Evolutionary conservation across 179 eudicot species (phyloP).

Genomic region (Heliamphora pulchella): DNA sequence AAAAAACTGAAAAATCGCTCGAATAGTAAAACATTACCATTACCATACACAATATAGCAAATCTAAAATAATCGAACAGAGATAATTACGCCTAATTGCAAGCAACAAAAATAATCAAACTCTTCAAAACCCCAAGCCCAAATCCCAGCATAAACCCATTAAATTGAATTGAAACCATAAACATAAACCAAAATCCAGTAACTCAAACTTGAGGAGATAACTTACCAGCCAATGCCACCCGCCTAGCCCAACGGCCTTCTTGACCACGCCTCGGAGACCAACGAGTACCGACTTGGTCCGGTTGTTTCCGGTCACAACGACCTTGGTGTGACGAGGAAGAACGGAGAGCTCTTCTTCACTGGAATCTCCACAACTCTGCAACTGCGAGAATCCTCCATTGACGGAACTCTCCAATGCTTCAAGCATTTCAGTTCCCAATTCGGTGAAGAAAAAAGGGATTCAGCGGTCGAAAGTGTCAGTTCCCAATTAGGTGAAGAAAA

Average conservation of each 20-base stretch:
- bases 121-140: conserved; percentile 2
- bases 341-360: conserved; percentile 89
- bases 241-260: conserved; percentile 98
- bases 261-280: conserved; percentile 91
- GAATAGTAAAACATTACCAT: too few species aligned
- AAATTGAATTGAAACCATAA: conserved; percentile 7
- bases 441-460: conserved; percentile 11
- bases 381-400: conserved; percentile 34
- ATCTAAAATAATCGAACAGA: too few species aligned
- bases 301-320: conserved; percentile 88
- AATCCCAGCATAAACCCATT: conserved; percentile 4
- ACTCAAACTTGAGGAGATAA: background rate
- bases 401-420: conserved; percentile 41
- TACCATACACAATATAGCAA: too few species aligned
- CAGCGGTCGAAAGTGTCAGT: background rate
- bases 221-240: conserved; percentile 99
- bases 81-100: too few species aligned
- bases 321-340: conserved; percentile 88
- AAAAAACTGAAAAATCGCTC: too few species aligned
- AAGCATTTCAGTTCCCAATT: conserved; percentile 27
- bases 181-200: background rate
- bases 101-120: conserved; percentile 1
- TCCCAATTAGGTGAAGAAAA: too few species aligned
- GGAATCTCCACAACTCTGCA: conserved; percentile 52
- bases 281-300: conserved; percentile 93